A percentile compares a stretch with the other conserved stretches of the same genome.
Evolutionary conservation across 202 grass and related monocot species (phyloP).

Genomic region (Dendrocalamus latiflorus): DNA sequence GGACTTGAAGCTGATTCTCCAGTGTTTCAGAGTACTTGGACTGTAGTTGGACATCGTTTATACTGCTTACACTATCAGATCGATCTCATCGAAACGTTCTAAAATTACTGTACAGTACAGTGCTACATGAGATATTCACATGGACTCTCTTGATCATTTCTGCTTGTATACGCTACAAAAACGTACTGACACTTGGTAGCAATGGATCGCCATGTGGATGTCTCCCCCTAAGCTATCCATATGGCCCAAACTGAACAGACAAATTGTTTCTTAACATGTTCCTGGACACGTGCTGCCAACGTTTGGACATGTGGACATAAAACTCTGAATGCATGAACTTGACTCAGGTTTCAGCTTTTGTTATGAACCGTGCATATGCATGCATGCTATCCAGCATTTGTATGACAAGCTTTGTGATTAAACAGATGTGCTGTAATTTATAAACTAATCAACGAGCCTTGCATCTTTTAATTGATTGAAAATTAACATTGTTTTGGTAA

Average conservation of each 20-base stretch:
- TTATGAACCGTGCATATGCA: no score
- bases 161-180: background rate
- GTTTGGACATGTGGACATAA: conserved; percentile 32
- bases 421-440: no score
- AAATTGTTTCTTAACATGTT: background rate
- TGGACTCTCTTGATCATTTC: background rate
- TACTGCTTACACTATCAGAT: background rate
- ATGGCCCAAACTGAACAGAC: background rate
- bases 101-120: background rate
- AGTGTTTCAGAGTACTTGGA: no score
- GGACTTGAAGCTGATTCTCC: no score
- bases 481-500: no score
- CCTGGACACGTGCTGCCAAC: conserved; percentile 25
- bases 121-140: background rate
- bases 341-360: conserved; percentile 17
- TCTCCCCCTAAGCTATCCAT: conserved; percentile 20
- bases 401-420: background rate
- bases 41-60: background rate
- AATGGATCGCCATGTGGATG: conserved; percentile 3
- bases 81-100: background rate
- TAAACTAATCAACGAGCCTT: no score
- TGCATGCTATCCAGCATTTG: background rate
- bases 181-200: background rate
- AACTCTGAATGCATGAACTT: conserved; percentile 33
- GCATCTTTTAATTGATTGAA: no score